Conservation (phyloP, 2,329 filamentous ascomycete genomes). For the Fusarium circinatum region DNA sequence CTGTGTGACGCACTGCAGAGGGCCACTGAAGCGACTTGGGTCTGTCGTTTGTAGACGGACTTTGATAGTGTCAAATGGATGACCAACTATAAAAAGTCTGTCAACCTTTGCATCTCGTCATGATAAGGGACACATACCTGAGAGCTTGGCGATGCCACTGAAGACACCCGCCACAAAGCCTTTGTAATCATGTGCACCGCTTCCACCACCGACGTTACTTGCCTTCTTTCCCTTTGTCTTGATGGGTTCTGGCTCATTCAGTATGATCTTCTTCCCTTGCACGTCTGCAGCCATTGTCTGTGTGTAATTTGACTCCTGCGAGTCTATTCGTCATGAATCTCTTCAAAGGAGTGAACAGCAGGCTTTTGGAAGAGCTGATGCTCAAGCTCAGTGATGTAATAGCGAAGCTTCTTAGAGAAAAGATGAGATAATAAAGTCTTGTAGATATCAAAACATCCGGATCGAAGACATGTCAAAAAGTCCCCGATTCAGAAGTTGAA, state of each 20-base stretch:
- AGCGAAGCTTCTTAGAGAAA: neutral
- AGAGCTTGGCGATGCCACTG: conserved; percentile 89
- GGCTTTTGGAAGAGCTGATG: neutral
- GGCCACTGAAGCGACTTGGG: conserved; percentile 81
- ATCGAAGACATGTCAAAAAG: neutral
- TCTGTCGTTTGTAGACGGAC: conserved; percentile 92
- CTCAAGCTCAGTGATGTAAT: neutral
- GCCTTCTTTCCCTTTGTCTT: conserved; percentile 11
- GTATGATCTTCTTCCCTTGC: conserved; percentile 10
- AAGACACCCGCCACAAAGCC: conserved; percentile 99
- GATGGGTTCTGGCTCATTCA: neutral
- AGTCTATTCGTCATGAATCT: conserved; percentile 14
- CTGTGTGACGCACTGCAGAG: conserved; percentile 84
- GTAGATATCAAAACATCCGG: neutral
- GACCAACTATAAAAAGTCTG: conserved; percentile 60
- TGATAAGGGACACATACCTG: conserved; percentile 63
- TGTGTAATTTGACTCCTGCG: neutral
- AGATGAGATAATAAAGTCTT: neutral
- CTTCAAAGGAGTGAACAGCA: neutral
- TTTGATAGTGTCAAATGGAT: conserved; percentile 95
- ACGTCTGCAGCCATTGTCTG: conserved; percentile 39
- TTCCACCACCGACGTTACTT: conserved; percentile 1
- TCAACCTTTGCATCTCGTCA: neutral
- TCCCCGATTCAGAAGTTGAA: conserved; percentile 12
- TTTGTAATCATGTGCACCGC: conserved; percentile 72